phyloP scores from a whole-genome alignment of 148 eudicot genomes.

The Camellia japonica region DNA sequence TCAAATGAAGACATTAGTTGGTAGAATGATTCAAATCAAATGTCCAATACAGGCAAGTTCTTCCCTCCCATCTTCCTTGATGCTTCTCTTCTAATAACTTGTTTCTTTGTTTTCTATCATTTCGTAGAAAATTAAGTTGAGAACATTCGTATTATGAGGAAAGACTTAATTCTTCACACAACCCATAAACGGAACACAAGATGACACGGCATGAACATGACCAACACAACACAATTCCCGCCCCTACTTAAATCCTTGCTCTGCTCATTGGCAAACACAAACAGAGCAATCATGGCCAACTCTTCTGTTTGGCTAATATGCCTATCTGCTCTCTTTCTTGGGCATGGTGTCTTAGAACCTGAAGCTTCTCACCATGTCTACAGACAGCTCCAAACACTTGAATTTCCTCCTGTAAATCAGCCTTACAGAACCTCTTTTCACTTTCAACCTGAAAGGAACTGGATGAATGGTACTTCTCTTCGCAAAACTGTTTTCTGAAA shows the following conservation, averaged over 20 bases:
- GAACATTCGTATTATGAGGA: neutral
- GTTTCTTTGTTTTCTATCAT: neutral
- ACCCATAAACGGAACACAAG: too few relatives aligned
- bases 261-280: neutral
- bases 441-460: constrained; percentile 61
- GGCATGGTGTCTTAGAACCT: constrained; percentile 9
- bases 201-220: too few relatives aligned
- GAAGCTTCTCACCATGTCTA: constrained; percentile 35
- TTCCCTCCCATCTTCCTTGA: neutral
- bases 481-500: neutral
- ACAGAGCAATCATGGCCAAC: neutral
- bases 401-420: constrained; percentile 10
- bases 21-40: too few relatives aligned
- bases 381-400: constrained; percentile 4
- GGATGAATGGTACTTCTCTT: constrained; percentile 56
- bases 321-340: constrained; percentile 5
- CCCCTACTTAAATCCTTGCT: neutral
- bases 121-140: neutral
- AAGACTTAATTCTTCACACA: too few relatives aligned
- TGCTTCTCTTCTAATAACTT: neutral
- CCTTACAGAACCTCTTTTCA: constrained; percentile 54
- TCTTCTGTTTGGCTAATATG: constrained; percentile 12
- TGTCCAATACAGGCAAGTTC: too few relatives aligned
- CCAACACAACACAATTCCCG: too few relatives aligned
- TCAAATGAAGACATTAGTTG: too few relatives aligned